phyloP scores from a whole-genome alignment of 345 rosid genomes.

The Eucalyptus rudis region DNA sequence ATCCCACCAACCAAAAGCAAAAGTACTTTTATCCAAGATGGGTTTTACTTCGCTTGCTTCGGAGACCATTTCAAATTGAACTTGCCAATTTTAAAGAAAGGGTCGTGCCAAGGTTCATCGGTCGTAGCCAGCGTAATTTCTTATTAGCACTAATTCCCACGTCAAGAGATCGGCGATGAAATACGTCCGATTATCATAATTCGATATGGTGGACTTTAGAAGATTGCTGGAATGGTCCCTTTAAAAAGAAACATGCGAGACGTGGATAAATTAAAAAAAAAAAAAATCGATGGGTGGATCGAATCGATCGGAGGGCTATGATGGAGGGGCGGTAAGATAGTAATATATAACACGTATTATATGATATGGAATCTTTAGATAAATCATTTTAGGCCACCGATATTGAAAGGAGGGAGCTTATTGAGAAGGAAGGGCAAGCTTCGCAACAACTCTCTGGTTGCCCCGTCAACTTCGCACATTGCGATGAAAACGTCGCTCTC shows the following conservation, averaged over 20 bases:
- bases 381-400: not conserved
- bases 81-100: not conserved
- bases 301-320: not conserved
- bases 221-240: not conserved
- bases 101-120: not conserved
- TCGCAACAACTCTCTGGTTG: conserved; percentile 32
- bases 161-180: not conserved
- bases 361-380: not conserved
- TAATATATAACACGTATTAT: not conserved
- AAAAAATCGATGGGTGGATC: not conserved
- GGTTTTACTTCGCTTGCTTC: not conserved
- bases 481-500: conserved; percentile 15
- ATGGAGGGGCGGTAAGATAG: not conserved
- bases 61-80: not conserved
- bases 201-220: not conserved
- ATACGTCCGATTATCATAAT: not conserved
- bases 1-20: not conserved
- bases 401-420: not conserved
- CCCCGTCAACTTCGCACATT: conserved; percentile 22
- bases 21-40: not conserved
- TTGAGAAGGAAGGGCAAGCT: not conserved
- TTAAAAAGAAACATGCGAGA: not conserved
- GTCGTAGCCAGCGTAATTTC: not conserved
- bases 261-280: not conserved
- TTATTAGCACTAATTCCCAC: not conserved